Conservation (phyloP, 2,329 filamentous ascomycete genomes). For the Paecilomyces variotii region DNA sequence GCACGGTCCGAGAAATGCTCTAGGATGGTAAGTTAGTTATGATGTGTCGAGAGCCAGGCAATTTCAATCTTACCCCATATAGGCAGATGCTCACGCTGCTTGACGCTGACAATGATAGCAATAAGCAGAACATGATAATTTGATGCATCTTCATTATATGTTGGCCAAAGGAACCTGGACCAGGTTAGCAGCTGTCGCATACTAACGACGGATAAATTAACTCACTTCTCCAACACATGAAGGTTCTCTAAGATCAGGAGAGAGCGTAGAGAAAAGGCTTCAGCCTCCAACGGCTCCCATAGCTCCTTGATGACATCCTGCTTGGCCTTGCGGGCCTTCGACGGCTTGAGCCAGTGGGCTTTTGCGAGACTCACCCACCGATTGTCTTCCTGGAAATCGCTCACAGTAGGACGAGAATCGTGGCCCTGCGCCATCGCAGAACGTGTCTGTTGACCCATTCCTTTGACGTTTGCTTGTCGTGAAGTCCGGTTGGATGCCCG, state of each 20-base stretch:
- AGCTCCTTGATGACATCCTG: constrained; percentile 77
- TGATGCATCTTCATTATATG: constrained; percentile 78
- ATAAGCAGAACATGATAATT: constrained; percentile 88
- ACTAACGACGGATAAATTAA: not conserved
- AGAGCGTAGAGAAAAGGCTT: constrained; percentile 67
- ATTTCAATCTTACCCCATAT: constrained; percentile 63
- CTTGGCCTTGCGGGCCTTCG: constrained; percentile 68
- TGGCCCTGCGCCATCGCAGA: constrained; percentile 52
- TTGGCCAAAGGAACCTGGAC: constrained; percentile 85
- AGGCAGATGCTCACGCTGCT: constrained; percentile 75
- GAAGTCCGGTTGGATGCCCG: constrained; percentile 46
- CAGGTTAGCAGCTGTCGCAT: constrained; percentile 6
- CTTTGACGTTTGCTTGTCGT: constrained; percentile 38
- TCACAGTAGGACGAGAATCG: constrained; percentile 35
- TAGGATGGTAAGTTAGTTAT: constrained; percentile 33
- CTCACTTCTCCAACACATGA: constrained; percentile 75
- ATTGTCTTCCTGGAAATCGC: constrained; percentile 34
- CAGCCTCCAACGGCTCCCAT: constrained; percentile 80
- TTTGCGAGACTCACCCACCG: constrained; percentile 63
- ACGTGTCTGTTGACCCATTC: constrained; percentile 34
- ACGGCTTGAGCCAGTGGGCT: constrained; percentile 71
- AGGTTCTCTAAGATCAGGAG: constrained; percentile 80
- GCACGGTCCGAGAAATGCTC: constrained; percentile 69
- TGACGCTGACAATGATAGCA: constrained; percentile 77
- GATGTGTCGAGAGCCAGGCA: not conserved